Base-by-base conservation (phyloP, 805 yeast genomes). In the Debaryomyces maramus region DNA sequence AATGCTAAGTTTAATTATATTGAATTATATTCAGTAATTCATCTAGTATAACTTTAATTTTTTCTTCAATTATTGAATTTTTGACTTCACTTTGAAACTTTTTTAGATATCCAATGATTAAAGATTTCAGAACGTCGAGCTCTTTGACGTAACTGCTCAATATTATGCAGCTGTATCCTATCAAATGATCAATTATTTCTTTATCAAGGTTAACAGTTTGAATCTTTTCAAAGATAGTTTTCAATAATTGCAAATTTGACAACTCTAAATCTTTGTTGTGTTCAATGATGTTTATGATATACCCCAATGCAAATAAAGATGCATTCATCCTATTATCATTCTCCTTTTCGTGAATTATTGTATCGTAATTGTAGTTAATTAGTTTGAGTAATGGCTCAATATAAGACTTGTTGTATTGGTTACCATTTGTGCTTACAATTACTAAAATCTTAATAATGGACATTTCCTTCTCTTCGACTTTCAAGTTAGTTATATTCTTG, bases 151-250 rank as follows among this genome's bases (percentile, higher is more conserved):
- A 15, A 7, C 17, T 22, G 11, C 45, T 34, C 10, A 52, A 13
- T 7, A 50, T 31, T 13, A 53, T 40, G n/a, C 39, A 26, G 20
- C 45, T 47, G 40, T 53, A 50, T n/a, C 55, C 57, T 4, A 46
- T 30, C 30, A 53, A 40, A 38, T 53, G 50, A 5, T 26, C 21
- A 2, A n/a, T 20, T 13, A 45, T 34, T 24, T 44, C 49, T 18
- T 16, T 22, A 14, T 42, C 29, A 7, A 21, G 2, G 8, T 15
- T 19, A 16, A 13, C n/a, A 4, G 6, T 4, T 5, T 9, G n/a
- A 21, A 33, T 14, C 7, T 18, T 41, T 19, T 16, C 30, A 3
- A 5, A 13, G n/a, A 16, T 27, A 11, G 22, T 32, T 16, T 32
- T 18, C 6, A 24, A 22, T 16, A 39, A 20, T n/a, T 30, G 16